phyloP scores from a whole-genome alignment of 345 rosid species.

The Hibiscus mutabilis region DNA sequence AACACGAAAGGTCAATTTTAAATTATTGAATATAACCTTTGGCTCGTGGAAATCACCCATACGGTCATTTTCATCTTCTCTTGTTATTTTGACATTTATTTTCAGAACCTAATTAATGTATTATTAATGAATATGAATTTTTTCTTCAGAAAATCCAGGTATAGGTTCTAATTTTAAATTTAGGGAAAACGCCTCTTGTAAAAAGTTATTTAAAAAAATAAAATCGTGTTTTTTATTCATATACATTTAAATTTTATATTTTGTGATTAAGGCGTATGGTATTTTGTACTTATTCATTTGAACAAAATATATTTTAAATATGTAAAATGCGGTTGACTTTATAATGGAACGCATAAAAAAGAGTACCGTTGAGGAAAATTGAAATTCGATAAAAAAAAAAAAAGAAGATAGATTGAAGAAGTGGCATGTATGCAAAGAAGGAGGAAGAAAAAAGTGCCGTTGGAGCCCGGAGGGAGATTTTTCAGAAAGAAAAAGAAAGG shows the following conservation, averaged over 20 bases:
- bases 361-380: constrained; percentile 3
- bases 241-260: too few species aligned
- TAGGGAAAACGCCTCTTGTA: too few species aligned
- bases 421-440: not conserved
- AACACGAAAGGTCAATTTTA: too few species aligned
- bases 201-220: too few species aligned
- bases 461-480: not conserved
- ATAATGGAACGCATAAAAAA: not conserved
- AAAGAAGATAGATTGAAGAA: not conserved
- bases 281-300: too few species aligned
- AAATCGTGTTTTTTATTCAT: too few species aligned
- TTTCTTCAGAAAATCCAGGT: too few species aligned
- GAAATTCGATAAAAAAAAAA: not conserved
- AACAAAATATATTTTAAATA: too few species aligned
- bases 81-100: not conserved
- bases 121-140: too few species aligned
- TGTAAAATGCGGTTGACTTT: too few species aligned
- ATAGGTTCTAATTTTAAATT: too few species aligned
- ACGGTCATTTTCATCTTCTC: not conserved
- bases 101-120: not conserved
- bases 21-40: not conserved
- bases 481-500: not conserved
- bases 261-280: too few species aligned
- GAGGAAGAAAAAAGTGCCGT: not conserved
- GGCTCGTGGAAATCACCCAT: not conserved